Conservation (phyloP, 2,329 filamentous ascomycete species). For the Raffaelea arxii region DNA sequence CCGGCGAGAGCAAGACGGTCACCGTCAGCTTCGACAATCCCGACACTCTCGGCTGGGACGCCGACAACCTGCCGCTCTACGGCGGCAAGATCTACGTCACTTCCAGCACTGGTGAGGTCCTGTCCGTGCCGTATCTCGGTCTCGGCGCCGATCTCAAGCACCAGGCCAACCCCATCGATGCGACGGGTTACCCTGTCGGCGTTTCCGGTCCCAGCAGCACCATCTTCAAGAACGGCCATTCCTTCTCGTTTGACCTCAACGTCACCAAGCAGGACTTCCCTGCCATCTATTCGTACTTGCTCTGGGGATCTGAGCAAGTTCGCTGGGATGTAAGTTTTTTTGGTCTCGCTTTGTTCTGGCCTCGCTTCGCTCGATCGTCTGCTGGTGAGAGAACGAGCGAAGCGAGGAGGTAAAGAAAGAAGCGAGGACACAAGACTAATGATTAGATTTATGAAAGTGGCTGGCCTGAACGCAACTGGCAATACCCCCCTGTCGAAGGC, state of each 20-base stretch:
- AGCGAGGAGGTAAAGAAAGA: too few species aligned
- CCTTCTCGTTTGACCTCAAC: conserved; percentile 16
- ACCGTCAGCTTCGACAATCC: conserved; percentile 14
- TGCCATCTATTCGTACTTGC: conserved; percentile 13
- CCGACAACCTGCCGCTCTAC: conserved; percentile 14
- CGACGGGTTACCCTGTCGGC: neutral
- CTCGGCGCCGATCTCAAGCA: neutral
- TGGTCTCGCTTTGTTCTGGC: neutral
- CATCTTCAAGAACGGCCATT: neutral
- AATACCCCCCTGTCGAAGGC: conserved; percentile 16
- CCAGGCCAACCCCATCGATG: neutral
- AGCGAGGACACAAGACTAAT: too few species aligned
- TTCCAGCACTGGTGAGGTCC: conserved; percentile 19
- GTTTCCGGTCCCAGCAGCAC: neutral
- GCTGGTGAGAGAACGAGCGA: too few species aligned
- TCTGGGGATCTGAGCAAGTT: conserved; percentile 12
- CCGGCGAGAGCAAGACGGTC: neutral
- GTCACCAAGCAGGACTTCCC: conserved; percentile 18
- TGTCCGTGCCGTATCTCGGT: neutral
- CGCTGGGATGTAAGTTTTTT: conserved; percentile 19
- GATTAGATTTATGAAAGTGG: conserved; percentile 10
- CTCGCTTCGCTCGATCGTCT: too few species aligned
- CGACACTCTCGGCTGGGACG: neutral
- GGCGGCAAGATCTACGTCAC: conserved; percentile 24
- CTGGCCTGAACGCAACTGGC: conserved; percentile 15